These are phyloP conservation scores for Penicillium brevicompactum DNA, from an alignment of 2,329 filamentous ascomycete genomes.

Conservation along the genomic window DNA sequence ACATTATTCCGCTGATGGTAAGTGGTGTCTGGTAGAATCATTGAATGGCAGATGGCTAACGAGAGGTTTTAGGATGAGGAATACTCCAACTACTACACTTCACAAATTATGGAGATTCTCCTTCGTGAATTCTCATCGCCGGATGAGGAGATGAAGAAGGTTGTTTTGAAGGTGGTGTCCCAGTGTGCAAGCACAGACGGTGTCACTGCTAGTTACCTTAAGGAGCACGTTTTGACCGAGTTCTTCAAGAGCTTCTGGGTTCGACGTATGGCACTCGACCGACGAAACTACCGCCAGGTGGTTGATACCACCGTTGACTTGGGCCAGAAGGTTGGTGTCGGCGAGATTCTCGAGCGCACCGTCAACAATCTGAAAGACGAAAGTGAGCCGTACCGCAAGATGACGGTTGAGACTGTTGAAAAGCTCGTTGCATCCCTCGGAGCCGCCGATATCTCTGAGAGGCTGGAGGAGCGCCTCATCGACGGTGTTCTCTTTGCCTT, in stretches of 20 bases:
- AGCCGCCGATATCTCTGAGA: slow-evolving; percentile 89
- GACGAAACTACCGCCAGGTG: slow-evolving; percentile 95
- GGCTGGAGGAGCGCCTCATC: slow-evolving; percentile 88
- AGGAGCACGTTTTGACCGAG: slow-evolving; percentile 90
- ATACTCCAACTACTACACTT: slow-evolving; percentile 98
- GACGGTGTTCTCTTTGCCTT: slow-evolving; percentile 95
- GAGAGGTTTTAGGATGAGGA: slow-evolving; percentile 73
- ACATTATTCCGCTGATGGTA: slow-evolving; percentile 92
- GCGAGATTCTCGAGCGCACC: slow-evolving; percentile 90
- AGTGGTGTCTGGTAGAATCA: background rate
- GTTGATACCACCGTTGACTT: slow-evolving; percentile 98
- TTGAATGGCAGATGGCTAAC: background rate
- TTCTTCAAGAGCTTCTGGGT: slow-evolving; percentile 99
- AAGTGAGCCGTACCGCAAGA: slow-evolving; percentile 96
- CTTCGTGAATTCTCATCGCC: slow-evolving; percentile 94
- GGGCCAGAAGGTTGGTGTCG: slow-evolving; percentile 94
- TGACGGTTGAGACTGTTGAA: slow-evolving; percentile 97
- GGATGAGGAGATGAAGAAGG: slow-evolving; percentile 99
- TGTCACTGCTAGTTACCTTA: slow-evolving; percentile 91
- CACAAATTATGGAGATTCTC: slow-evolving; percentile 98
- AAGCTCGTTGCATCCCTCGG: slow-evolving; percentile 93
- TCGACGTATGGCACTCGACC: slow-evolving; percentile 91
- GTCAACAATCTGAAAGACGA: slow-evolving; percentile 97
- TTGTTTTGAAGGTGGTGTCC: slow-evolving; percentile 94
- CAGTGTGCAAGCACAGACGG: slow-evolving; percentile 94